Conservation (phyloP, 2,329 filamentous ascomycete species). For the Myriosclerotinia duriaeana region DNA sequence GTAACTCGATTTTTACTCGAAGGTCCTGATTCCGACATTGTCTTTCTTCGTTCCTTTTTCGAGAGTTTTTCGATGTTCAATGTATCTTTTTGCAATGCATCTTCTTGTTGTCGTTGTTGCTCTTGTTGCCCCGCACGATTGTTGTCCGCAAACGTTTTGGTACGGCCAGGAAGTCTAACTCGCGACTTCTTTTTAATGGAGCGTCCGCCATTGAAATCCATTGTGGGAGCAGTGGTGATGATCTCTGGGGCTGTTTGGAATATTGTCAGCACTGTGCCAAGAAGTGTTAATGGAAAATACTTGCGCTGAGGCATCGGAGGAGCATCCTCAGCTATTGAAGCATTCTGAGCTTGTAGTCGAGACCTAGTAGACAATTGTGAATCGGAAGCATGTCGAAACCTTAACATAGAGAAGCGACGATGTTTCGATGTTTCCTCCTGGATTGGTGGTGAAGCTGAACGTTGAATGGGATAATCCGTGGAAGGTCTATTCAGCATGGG, state of each 20-base stretch:
- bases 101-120: conserved; percentile 26
- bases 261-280: conserved; percentile 24
- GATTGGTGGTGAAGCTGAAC: conserved; percentile 46
- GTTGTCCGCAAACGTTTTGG: conserved; percentile 38
- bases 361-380: conserved; percentile 77
- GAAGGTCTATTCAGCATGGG: conserved; percentile 27
- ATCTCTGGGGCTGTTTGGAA: conserved; percentile 62
- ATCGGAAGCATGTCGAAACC: conserved; percentile 90
- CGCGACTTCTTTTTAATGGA: conserved; percentile 56
- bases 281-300: conserved; percentile 36
- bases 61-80: conserved; percentile 32
- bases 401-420: conserved; percentile 68
- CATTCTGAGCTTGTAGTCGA: conserved; percentile 59
- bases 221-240: conserved; percentile 87
- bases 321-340: conserved; percentile 44
- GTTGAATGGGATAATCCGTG: conserved; percentile 30
- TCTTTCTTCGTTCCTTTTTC: conserved; percentile 48
- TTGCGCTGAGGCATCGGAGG: conserved; percentile 61
- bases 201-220: conserved; percentile 53
- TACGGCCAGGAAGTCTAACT: conserved; percentile 53
- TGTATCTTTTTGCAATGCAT: conserved; percentile 3
- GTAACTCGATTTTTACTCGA: conserved; percentile 49
- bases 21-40: conserved; percentile 41
- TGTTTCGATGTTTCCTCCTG: conserved; percentile 58
- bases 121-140: conserved; percentile 22